phyloP scores from a whole-genome alignment of 352 stramenopile species.

The Globisporangium splendens region DNA sequence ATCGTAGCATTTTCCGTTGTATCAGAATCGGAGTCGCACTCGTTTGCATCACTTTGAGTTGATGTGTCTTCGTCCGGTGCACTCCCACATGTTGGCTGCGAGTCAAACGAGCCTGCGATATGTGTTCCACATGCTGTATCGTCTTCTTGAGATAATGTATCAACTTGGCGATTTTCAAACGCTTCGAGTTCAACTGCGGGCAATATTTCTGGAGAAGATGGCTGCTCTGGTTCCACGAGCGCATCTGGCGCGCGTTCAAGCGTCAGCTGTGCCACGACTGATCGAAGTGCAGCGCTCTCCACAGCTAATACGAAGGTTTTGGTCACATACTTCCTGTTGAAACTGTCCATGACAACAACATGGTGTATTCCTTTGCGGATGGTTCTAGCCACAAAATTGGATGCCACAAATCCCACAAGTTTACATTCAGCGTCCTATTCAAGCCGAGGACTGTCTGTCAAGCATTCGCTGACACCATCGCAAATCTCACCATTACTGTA shows the following conservation, averaged over 20 bases:
- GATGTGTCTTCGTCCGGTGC: too few relatives aligned
- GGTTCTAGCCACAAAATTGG: not conserved
- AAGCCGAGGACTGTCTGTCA: not conserved
- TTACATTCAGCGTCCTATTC: not conserved
- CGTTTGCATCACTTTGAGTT: too few relatives aligned
- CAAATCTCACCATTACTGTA: constrained; percentile 5
- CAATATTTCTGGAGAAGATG: not conserved
- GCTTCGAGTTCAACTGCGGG: not conserved
- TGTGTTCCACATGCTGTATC: too few relatives aligned
- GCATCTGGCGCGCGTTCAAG: not conserved
- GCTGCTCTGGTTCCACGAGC: not conserved
- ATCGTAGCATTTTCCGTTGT: too few relatives aligned
- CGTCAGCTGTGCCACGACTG: not conserved
- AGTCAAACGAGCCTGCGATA: too few relatives aligned
- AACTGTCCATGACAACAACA: constrained; percentile 9
- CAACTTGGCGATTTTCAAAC: not conserved
- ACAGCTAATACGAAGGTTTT: constrained; percentile 11
- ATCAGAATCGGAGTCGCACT: too few relatives aligned
- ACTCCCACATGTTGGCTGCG: too few relatives aligned
- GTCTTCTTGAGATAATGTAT: not conserved
- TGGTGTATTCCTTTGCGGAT: constrained; percentile 13
- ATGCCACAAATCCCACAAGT: not conserved
- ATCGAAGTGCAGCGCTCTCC: not conserved
- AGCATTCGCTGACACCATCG: not conserved
- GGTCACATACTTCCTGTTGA: constrained; percentile 9